phyloP scores from a whole-genome alignment of 2,329 filamentous ascomycete species.

The Aspergillus sp. region DNA sequence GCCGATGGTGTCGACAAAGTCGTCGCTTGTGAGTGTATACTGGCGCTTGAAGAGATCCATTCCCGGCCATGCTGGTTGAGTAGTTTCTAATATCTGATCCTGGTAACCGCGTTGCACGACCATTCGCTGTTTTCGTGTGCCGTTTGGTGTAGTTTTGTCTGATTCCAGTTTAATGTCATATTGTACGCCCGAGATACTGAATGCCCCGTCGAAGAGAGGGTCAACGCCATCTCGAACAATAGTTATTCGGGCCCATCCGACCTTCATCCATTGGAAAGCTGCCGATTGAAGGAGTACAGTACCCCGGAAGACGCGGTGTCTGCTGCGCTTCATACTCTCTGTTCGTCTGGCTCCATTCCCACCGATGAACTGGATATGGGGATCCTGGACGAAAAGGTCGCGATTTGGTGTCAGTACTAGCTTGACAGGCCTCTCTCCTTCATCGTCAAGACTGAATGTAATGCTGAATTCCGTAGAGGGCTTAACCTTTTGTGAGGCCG shows the following conservation, averaged over 20 bases:
- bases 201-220: conserved; percentile 14
- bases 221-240: conserved; percentile 6
- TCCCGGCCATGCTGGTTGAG: background rate
- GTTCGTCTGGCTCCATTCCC: background rate
- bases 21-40: background rate
- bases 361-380: conserved; percentile 12
- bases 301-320: conserved; percentile 6
- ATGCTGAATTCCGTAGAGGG: background rate
- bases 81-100: background rate
- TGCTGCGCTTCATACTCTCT: background rate
- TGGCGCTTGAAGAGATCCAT: conserved; percentile 1
- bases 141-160: background rate
- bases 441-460: background rate
- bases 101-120: background rate
- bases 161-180: conserved; percentile 8
- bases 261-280: background rate
- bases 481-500: background rate
- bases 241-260: conserved; percentile 16
- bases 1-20: conserved; percentile 69
- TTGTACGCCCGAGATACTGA: conserved; percentile 1
- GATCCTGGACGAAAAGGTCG: conserved; percentile 6
- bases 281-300: background rate
- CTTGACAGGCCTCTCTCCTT: background rate
- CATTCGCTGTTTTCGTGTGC: background rate
- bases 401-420: conserved; percentile 11